Evolutionary conservation across 1,284 basidiomycete species (phyloP), one percentile per base, ranked within the genome.

Genomic region (Peniophora sp.): DNA sequence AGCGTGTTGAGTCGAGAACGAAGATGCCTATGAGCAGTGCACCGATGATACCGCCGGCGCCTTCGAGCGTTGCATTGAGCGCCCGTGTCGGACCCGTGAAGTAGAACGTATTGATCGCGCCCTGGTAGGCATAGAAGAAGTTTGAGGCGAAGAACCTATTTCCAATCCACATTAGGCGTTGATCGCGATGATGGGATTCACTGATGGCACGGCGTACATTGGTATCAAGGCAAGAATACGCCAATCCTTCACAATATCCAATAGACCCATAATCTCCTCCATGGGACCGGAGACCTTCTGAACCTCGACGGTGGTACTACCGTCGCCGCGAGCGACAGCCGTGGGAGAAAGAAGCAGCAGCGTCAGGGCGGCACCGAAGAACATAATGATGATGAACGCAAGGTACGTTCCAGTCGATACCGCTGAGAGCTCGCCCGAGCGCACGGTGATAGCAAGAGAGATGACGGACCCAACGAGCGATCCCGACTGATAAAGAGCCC

Each of bases 401-500:
- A 72, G 63, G 58, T 73, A 73, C 3, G 71, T 73, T 44, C 65
- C 64, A 3, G 66, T 69, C 11, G 63, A 62, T 12, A 73, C 71
- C 1, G 61, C 57, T 42, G 57, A 60, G 47, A 68, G 62, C 3
- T 53, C 52, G 9, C 68, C 68, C 1, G 47, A 53, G 44, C 58
- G 51, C 51, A 66, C 66, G 61, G 72, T 71, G 60, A 73, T 68
- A 1, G 70, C 74, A 35, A 79, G 64, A 17, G 75, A 68, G 53
- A 80, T 76, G 42, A 76, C 64, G 0, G 71, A 66, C 9, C 78
- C 78, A 34, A 80, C 68, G 35, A 76, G 70, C 18, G 72, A 71
- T 34, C 78, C 73, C 45, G 73, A 62, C 57, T 79, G 76, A 69
- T 79, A 79, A 58, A 78, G 72, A 44, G 71, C 67, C 79, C 78